Percentiles rank a stretch among this genome's conserved stretches.
These are phyloP conservation scores for Aspergillus sp. DNA, from an alignment of 2,329 filamentous ascomycete species.

Conservation along the genomic window DNA sequence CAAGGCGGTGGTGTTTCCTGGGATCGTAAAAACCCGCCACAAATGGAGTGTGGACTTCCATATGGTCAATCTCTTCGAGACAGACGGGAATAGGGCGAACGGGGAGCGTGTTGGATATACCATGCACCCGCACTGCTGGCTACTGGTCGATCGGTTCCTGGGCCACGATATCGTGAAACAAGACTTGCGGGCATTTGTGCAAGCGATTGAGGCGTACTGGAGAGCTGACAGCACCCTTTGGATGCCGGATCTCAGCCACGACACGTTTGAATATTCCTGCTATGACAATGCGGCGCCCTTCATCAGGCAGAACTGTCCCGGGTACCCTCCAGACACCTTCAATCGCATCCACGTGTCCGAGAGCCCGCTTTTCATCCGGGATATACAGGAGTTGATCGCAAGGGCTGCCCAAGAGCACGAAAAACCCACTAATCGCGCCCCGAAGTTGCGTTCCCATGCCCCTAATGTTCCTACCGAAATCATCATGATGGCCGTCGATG, in stretches of 20 bases:
- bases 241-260: not conserved
- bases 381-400: not conserved
- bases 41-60: not conserved
- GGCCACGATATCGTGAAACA: not conserved
- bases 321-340: not conserved
- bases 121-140: not conserved
- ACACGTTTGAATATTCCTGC: not conserved
- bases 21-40: not conserved
- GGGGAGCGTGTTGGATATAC: not conserved
- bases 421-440: not conserved
- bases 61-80: not conserved
- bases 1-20: not conserved
- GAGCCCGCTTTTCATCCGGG: not conserved
- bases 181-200: not conserved
- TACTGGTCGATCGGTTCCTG: not conserved
- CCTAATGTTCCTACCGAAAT: not conserved
- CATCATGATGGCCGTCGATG: not conserved
- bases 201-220: not conserved
- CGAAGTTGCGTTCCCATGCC: not conserved
- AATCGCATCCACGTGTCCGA: not conserved
- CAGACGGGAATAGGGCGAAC: not conserved
- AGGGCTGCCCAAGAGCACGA: not conserved
- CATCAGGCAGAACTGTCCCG: not conserved
- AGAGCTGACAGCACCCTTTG: not conserved
- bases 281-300: not conserved